Percentiles rank a stretch among this genome's conserved stretches.
These are phyloP conservation scores for Arctium minus DNA, from an alignment of 129 eudicot species.

Conservation along the genomic window DNA sequence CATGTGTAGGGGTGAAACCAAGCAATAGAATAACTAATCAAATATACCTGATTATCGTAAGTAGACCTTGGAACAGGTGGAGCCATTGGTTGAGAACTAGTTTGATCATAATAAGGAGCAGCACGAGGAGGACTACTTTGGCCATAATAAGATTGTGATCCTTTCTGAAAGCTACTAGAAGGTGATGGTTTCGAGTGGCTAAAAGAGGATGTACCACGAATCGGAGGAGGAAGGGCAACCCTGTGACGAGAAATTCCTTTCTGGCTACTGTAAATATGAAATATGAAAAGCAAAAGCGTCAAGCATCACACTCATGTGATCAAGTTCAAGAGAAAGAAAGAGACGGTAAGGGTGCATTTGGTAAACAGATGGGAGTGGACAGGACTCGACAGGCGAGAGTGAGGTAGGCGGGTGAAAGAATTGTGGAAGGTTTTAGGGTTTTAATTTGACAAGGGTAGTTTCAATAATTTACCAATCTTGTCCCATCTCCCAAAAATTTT, in stretches of 20 bases:
- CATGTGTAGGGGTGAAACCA: neutral
- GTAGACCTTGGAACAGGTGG: constrained; percentile 65
- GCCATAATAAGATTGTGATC: constrained; percentile 46
- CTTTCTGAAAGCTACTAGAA: constrained; percentile 52
- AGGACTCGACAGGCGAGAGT: too few species aligned
- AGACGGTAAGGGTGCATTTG: neutral
- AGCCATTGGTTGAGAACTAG: constrained; percentile 15
- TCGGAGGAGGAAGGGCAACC: constrained; percentile 90
- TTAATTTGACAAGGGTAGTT: too few species aligned
- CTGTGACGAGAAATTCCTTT: constrained; percentile 60
- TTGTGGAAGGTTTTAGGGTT: too few species aligned
- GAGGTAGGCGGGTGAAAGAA: too few species aligned
- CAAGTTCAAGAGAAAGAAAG: neutral
- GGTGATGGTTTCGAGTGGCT: constrained; percentile 47
- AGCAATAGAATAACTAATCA: neutral
- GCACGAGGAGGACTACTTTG: constrained; percentile 38
- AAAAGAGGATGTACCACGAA: constrained; percentile 39
- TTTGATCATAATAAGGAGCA: constrained; percentile 9
- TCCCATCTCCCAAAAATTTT: too few species aligned
- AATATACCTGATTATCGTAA: constrained; percentile 64
- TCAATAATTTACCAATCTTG: too few species aligned
- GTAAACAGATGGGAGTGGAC: neutral
- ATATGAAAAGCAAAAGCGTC: neutral
- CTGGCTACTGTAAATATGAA: constrained; percentile 37
- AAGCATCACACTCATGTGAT: neutral